Conservation (phyloP, 75 land plant genomes). For the Selaginella tamariscina region DNA sequence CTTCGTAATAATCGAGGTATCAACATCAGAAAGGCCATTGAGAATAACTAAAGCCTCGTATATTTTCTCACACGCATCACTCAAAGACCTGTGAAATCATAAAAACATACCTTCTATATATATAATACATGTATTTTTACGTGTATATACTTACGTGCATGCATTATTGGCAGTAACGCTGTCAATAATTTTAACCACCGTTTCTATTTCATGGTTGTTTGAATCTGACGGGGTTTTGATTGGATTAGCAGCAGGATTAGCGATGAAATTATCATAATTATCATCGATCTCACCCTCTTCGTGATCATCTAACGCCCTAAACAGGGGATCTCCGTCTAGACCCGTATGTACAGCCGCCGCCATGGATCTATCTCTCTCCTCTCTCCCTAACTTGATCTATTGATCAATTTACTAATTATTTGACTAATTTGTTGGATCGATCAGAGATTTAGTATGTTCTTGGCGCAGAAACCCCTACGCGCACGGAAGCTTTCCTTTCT, state of each 20-base stretch:
- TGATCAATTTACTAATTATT: too few relatives aligned
- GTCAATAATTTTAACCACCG: neutral
- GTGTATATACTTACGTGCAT: neutral
- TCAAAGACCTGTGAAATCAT: slow-evolving; percentile 30
- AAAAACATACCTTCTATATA: neutral
- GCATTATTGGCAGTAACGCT: neutral
- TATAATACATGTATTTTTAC: too few relatives aligned
- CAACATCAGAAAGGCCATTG: slow-evolving; percentile 12
- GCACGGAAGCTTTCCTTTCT: too few relatives aligned
- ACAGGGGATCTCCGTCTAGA: too few relatives aligned
- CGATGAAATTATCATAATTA: slow-evolving; percentile 1
- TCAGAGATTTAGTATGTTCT: too few relatives aligned
- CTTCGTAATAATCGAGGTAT: slow-evolving; percentile 21
- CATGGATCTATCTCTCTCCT: too few relatives aligned
- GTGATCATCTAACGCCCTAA: too few relatives aligned
- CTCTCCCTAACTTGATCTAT: too few relatives aligned
- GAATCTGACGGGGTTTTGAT: neutral
- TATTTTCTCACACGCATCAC: slow-evolving; percentile 27
- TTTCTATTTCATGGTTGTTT: neutral
- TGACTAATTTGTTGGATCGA: too few relatives aligned
- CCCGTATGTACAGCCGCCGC: too few relatives aligned
- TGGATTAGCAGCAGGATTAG: neutral
- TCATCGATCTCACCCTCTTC: slow-evolving; percentile 34
- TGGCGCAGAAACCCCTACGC: too few relatives aligned
- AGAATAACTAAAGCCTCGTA: slow-evolving; percentile 25